Conservation (phyloP, 257 asterid species). For the Nemophila menziesii region DNA sequence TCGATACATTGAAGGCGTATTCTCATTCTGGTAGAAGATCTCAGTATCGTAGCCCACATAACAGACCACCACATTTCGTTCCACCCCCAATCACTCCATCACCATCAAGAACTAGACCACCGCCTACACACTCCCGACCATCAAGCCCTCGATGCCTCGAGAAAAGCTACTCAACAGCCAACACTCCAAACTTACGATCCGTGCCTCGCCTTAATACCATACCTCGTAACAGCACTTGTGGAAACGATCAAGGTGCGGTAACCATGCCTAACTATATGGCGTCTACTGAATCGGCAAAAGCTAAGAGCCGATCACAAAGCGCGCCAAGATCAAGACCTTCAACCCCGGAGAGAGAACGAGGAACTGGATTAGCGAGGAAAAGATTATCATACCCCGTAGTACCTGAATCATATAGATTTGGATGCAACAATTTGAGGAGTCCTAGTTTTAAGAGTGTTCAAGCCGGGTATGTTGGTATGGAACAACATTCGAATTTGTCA, state of each 20-base stretch:
- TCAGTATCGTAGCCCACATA: slow-evolving; percentile 50
- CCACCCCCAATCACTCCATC: slow-evolving; percentile 46
- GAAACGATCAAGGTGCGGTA: slow-evolving; percentile 14
- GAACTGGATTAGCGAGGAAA: slow-evolving; percentile 42
- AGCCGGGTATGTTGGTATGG: slow-evolving; percentile 78
- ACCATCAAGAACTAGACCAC: slow-evolving; percentile 26
- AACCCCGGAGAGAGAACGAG: slow-evolving; percentile 75
- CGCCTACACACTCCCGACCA: slow-evolving; percentile 31
- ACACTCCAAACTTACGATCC: slow-evolving; percentile 56
- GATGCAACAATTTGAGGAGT: slow-evolving; percentile 41
- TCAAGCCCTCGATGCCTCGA: slow-evolving; percentile 42
- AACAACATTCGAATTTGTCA: slow-evolving; percentile 54
- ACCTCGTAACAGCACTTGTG: slow-evolving; percentile 28
- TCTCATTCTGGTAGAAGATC: slow-evolving; percentile 28
- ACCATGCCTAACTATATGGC: slow-evolving; percentile 79
- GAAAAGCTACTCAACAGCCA: slow-evolving; percentile 68
- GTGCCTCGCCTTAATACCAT: slow-evolving; percentile 24
- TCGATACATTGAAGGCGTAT: slow-evolving; percentile 35
- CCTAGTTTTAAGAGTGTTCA: slow-evolving; percentile 90
- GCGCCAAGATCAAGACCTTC: slow-evolving; percentile 76
- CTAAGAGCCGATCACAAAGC: slow-evolving; percentile 71
- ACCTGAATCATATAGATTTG: slow-evolving; percentile 36
- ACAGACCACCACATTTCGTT: slow-evolving; percentile 28
- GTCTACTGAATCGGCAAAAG: slow-evolving; percentile 79
- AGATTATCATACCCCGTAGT: slow-evolving; percentile 65